A percentile compares a stretch with the other conserved stretches of the same genome.
These are phyloP conservation scores for Thalassiosira livingstoniorum DNA, from an alignment of 352 stramenopile species.

Conservation along the genomic window DNA sequence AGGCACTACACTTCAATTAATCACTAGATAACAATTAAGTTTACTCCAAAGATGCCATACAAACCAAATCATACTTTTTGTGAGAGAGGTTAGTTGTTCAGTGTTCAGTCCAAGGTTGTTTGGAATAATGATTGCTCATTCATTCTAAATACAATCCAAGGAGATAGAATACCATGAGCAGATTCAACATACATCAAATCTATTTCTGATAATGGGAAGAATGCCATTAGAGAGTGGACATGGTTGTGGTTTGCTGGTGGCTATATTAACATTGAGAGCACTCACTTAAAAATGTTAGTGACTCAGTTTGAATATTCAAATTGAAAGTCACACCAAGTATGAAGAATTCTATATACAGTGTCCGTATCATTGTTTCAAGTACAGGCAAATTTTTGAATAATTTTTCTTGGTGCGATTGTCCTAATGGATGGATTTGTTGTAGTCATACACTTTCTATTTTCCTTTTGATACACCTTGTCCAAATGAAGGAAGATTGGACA, in stretches of 20 bases:
- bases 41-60: no score
- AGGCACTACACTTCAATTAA: no score
- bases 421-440: conserved; percentile 26
- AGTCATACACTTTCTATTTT: conserved; percentile 25
- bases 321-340: conserved; percentile 41
- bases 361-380: conserved; percentile 11
- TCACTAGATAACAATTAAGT: no score
- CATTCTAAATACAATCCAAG: conserved; percentile 2
- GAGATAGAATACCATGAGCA: not conserved
- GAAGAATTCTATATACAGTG: conserved; percentile 31
- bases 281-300: not conserved
- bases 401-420: conserved; percentile 22
- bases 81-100: no score
- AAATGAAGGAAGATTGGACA: conserved; percentile 6
- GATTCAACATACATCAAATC: conserved; percentile 4
- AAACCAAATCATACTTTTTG: no score
- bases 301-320: conserved; percentile 12
- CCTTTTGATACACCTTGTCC: conserved; percentile 17
- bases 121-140: conserved; percentile 7
- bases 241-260: conserved; percentile 22
- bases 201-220: conserved; percentile 34
- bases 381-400: conserved; percentile 8
- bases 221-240: conserved; percentile 27
- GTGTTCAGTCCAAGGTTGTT: not conserved
- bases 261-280: conserved; percentile 19